These are phyloP conservation scores for Clavispora vitiphila DNA, from an alignment of 805 yeast species.

Conservation along the genomic window DNA sequence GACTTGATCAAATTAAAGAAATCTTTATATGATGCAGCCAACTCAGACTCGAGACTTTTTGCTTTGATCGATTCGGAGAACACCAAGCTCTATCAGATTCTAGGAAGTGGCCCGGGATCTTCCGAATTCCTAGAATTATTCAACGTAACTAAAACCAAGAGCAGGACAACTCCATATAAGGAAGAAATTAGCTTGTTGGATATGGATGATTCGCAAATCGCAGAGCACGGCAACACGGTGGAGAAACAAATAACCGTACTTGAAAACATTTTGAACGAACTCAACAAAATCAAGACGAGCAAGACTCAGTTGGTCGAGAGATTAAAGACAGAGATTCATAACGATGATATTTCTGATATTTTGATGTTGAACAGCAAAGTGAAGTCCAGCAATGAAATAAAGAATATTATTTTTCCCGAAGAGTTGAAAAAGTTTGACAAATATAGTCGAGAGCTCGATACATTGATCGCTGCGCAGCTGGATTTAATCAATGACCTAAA, in stretches of 20 bases:
- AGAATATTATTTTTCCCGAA: constrained; percentile 51
- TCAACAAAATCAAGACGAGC: constrained; percentile 60
- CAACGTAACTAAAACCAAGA: not conserved
- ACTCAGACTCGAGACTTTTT: constrained; percentile 52
- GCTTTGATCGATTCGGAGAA: constrained; percentile 38
- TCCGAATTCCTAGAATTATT: constrained; percentile 34
- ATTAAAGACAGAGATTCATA: constrained; percentile 64
- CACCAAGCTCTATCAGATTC: constrained; percentile 18
- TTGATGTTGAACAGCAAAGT: constrained; percentile 60
- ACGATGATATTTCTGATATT: constrained; percentile 79
- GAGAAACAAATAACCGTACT: constrained; percentile 41
- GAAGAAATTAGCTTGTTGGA: constrained; percentile 56
- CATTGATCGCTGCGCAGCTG: constrained; percentile 63
- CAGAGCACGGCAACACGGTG: constrained; percentile 18
- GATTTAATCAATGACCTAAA: constrained; percentile 34
- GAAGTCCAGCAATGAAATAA: constrained; percentile 52
- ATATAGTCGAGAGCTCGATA: constrained; percentile 59
- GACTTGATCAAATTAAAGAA: constrained; percentile 55
- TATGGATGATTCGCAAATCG: constrained; percentile 47
- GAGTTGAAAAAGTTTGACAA: constrained; percentile 77
- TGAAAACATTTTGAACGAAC: constrained; percentile 54
- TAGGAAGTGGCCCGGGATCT: constrained; percentile 40
- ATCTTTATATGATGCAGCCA: constrained; percentile 56
- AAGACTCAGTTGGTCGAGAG: constrained; percentile 56
- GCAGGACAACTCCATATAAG: constrained; percentile 1